These are phyloP conservation scores for Lepidium aucheri DNA, from an alignment of 345 rosid genomes.

Conservation along the genomic window DNA sequence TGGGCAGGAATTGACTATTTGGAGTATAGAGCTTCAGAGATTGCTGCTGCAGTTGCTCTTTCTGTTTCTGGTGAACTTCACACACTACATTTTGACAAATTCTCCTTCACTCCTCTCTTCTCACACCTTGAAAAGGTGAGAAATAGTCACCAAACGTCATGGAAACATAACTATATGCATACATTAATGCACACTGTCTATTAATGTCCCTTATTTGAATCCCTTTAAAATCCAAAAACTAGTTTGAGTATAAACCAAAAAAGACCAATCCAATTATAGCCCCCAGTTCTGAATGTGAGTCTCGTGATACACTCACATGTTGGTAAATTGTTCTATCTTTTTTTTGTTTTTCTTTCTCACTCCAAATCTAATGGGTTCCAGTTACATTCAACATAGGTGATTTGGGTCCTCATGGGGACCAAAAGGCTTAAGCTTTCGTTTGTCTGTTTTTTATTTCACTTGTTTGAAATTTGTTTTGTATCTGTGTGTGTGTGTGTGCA, in stretches of 20 bases:
- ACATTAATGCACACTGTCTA: conserved; percentile 1
- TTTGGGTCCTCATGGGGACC: conserved; percentile 18
- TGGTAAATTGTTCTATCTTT: background rate
- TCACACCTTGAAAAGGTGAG: conserved; percentile 24
- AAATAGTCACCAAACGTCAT: background rate
- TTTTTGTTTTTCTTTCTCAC: background rate
- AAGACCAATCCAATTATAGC: background rate
- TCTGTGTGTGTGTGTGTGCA: conserved; percentile 1
- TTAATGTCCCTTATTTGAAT: background rate
- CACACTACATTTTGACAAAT: conserved; percentile 10
- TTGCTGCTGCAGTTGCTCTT: conserved; percentile 68
- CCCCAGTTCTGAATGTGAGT: background rate
- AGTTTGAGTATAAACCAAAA: background rate
- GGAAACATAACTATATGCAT: background rate
- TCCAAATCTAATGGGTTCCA: conserved; percentile 21
- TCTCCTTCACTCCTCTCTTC: conserved; percentile 11
- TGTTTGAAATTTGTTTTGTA: conserved; percentile 2
- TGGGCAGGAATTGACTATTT: conserved; percentile 65
- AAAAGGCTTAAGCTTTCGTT: background rate
- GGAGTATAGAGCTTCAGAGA: conserved; percentile 71
- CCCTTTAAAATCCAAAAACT: background rate
- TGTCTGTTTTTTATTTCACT: background rate
- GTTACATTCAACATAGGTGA: conserved; percentile 3
- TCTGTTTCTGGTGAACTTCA: conserved; percentile 32
- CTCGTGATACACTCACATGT: conserved; percentile 27